Percentiles rank a stretch among this genome's conserved stretches.
Evolutionary conservation across 352 stramenopile genomes (phyloP).

Genomic region (Phytophthora capsici): DNA sequence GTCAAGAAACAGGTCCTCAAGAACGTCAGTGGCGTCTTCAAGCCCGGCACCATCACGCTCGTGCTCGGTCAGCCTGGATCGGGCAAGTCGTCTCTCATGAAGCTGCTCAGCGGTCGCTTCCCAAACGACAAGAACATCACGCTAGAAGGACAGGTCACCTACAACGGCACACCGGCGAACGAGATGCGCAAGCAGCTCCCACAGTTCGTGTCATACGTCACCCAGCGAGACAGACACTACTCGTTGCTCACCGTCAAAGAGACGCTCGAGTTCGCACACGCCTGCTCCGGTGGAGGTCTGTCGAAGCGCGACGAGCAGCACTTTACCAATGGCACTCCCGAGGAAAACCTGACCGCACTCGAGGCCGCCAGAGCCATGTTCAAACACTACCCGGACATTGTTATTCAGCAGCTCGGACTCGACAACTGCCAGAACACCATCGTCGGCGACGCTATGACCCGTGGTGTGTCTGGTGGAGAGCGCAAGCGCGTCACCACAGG

Average conservation of each 20-base stretch:
- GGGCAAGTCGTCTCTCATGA: constrained; percentile 19
- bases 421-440: no score
- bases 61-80: constrained; percentile 15
- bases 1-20: constrained; percentile 33
- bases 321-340: neutral
- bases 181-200: constrained; percentile 18
- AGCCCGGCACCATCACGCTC: constrained; percentile 13
- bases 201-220: constrained; percentile 49
- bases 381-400: no score
- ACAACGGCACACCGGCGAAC: constrained; percentile 36
- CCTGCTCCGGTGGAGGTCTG: neutral
- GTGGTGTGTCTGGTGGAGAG: no score
- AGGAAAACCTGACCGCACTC: no score
- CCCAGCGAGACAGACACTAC: constrained; percentile 45
- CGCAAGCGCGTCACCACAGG: no score
- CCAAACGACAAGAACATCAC: constrained; percentile 34
- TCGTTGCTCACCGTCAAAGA: constrained; percentile 57
- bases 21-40: constrained; percentile 21
- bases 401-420: no score
- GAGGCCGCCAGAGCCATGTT: no score
- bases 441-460: no score
- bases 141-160: constrained; percentile 45
- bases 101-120: constrained; percentile 34
- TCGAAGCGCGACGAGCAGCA: neutral
- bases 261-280: constrained; percentile 52